phyloP scores from a whole-genome alignment of 176 grass and related monocot species.

The Carex littledalei region DNA sequence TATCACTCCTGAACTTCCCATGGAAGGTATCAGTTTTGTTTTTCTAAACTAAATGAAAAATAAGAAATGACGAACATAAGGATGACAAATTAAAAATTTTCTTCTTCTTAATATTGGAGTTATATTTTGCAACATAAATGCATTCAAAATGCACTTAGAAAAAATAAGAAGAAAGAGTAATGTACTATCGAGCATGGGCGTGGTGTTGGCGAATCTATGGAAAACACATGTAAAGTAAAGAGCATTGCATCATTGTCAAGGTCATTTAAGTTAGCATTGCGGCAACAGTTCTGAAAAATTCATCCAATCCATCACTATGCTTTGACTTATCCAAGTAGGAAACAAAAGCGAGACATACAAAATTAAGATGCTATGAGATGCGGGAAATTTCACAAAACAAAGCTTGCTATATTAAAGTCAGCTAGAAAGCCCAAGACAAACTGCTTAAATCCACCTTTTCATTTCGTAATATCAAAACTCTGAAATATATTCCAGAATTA shows the following conservation, averaged over 20 bases:
- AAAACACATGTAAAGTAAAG: neutral
- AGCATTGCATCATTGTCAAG: too few species aligned
- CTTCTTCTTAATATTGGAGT: neutral
- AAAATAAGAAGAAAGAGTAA: neutral
- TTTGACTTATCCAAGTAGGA: neutral
- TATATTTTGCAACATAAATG: neutral
- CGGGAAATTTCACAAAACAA: neutral
- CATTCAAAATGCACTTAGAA: neutral
- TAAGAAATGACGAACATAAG: neutral
- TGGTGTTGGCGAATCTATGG: neutral
- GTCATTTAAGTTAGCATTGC: too few species aligned
- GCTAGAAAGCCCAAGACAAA: neutral
- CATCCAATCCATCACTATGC: neutral
- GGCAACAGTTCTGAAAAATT: neutral
- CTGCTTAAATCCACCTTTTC: neutral
- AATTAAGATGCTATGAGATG: neutral
- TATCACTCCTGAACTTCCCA: neutral
- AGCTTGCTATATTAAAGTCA: neutral
- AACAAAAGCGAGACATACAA: neutral
- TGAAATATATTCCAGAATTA: neutral
- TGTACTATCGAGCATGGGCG: neutral
- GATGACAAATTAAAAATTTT: neutral
- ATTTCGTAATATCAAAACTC: neutral
- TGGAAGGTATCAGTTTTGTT: neutral
- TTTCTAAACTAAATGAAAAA: neutral